Evolutionary conservation across 2,329 filamentous ascomycete genomes (phyloP), one percentile per base, ranked within the genome.

Genomic region (Simplicillium sp.): DNA sequence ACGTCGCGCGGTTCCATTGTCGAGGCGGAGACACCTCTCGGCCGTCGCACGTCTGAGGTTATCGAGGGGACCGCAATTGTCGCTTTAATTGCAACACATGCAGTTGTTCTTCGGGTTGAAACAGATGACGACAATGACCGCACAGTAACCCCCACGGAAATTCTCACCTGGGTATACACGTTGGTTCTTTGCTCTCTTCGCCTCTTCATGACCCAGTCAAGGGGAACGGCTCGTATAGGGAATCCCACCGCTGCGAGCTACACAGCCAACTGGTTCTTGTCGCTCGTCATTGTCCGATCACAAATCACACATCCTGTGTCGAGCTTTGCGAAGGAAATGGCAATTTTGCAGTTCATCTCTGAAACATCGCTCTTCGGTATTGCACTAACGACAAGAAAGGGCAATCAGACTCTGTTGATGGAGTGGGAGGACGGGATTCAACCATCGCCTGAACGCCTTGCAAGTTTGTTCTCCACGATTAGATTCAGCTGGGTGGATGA

Each of bases 401-500:
- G 92, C 36, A 97, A 97, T 61, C 90, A 87, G 61, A 80, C 83
- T 3, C 85, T 97, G 11, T 64, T 89, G 36, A 60, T 97, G 53
- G 87, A 95, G 60, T 89, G 88, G 69, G 89, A 96, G 60, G 87
- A 84, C 45, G 84, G 83, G 25, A 77, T 97, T 39, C 78, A 90
- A 54, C 92, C 92, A 15, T 90, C 89, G 4, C 80, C 76, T 46
- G 89, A 98, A 58, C 87, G 87, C 6, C 70, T 87, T 32, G 88
- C 92, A 1, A 97, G 90, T 57, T 64, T 97, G 6, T 77, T 97
- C 46, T 96, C 92, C 2, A 70, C 94, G 35, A 80, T 81, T 14
- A 92, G 87, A 2, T 98, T 96, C 57, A 70, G 78, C 16, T 98
- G 92, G 92, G 79, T 96, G n/a, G 89, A 97, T 59, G 65, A 81